These are phyloP conservation scores for Fremontodendron californicum DNA, from an alignment of 345 rosid genomes.

Conservation along the genomic window DNA sequence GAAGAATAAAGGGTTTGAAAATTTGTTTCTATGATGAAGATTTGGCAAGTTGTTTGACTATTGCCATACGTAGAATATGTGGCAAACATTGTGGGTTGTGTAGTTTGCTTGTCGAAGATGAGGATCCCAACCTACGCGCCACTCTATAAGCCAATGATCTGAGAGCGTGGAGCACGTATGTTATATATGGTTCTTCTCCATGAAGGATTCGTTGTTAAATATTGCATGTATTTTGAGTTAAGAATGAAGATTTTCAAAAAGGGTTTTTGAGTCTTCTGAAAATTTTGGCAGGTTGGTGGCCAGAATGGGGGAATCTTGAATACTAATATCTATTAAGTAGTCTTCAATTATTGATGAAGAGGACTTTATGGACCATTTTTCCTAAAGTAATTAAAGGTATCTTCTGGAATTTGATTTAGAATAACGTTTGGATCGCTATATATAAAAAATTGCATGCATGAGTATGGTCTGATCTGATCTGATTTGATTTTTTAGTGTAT, in stretches of 20 bases:
- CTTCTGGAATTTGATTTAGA: slow-evolving; percentile 16
- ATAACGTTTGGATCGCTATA: slow-evolving; percentile 1
- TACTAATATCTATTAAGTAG: background rate
- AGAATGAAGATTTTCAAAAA: slow-evolving; percentile 12
- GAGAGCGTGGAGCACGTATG: background rate
- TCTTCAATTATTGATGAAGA: background rate
- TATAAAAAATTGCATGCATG: slow-evolving; percentile 4
- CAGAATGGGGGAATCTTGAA: slow-evolving; percentile 19
- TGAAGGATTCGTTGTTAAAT: background rate
- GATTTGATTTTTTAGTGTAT: background rate
- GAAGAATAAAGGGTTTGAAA: background rate
- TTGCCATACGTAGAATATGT: background rate
- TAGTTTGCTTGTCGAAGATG: background rate
- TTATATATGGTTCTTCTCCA: background rate
- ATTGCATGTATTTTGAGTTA: background rate
- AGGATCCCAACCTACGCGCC: background rate
- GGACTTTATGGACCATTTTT: background rate
- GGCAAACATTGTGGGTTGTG: background rate
- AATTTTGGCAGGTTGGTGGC: slow-evolving; percentile 18
- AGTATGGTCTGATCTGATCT: background rate
- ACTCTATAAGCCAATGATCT: background rate
- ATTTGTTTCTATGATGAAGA: background rate
- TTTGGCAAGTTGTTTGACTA: slow-evolving; percentile 14
- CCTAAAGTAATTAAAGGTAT: background rate
- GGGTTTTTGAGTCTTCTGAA: slow-evolving; percentile 20